Evolutionary conservation across 306 rosid species (phyloP).

Genomic region (Acacia melanoxylon): DNA sequence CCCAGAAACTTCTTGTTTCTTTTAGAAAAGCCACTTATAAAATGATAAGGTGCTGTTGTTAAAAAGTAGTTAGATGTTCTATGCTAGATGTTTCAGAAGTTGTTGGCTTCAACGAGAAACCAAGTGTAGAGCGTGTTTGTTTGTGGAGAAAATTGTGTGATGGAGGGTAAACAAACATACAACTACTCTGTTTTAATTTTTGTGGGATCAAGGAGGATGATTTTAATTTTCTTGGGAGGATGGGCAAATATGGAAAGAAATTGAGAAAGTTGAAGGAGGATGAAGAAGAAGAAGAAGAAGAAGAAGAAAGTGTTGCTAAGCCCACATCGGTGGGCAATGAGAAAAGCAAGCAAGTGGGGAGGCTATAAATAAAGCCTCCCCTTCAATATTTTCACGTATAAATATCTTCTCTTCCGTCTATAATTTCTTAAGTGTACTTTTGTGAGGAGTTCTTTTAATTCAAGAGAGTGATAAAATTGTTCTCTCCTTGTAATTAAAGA

Average conservation of each 20-base stretch:
- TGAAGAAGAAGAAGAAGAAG: background rate
- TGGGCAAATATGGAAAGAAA: background rate
- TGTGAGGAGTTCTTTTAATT: too few species aligned
- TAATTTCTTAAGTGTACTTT: too few species aligned
- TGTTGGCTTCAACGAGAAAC: background rate
- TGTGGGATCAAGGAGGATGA: background rate
- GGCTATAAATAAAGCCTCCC: too few species aligned
- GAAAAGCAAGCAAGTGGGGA: too few species aligned
- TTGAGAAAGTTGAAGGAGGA: background rate
- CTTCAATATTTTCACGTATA: too few species aligned
- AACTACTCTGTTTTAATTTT: background rate
- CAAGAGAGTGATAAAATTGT: too few species aligned
- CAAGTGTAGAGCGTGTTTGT: background rate
- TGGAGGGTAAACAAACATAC: slow-evolving; percentile 16
- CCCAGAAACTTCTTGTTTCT: slow-evolving; percentile 6
- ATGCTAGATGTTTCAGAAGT: background rate
- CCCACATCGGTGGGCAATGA: too few species aligned
- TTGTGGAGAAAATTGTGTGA: background rate
- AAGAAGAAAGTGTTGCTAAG: background rate
- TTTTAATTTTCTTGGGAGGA: slow-evolving; percentile 14
- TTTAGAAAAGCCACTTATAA: slow-evolving; percentile 16
- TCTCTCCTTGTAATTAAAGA: too few species aligned
- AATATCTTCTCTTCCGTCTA: too few species aligned
- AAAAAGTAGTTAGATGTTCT: background rate
- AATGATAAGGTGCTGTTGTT: background rate